A percentile compares a stretch with the other conserved stretches of the same genome.
These are phyloP conservation scores for Nitzschia sp. DNA, from an alignment of 108 stramenopile genomes.

Conservation along the genomic window DNA sequence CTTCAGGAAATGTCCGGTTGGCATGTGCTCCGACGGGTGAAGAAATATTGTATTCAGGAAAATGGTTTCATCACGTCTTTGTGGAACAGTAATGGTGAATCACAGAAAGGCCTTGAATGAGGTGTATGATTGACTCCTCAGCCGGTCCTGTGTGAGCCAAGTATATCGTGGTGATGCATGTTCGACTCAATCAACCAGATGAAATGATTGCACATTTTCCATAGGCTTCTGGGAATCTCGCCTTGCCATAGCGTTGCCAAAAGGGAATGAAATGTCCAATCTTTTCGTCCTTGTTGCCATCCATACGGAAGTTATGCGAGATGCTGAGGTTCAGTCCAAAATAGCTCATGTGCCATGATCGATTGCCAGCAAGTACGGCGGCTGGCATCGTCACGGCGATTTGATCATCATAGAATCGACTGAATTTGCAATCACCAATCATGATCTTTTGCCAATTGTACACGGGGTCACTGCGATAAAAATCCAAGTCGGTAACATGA, in stretches of 20 bases:
- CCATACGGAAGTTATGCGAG: conserved; percentile 32
- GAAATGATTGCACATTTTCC: conserved; percentile 4
- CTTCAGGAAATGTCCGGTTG: conserved; percentile 29
- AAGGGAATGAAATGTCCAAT: conserved; percentile 10
- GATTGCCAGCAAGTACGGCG: conserved; percentile 24
- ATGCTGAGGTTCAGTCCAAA: conserved; percentile 26
- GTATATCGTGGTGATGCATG: too few relatives aligned
- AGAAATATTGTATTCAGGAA: background rate
- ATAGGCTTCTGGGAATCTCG: conserved; percentile 26
- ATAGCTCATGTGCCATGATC: conserved; percentile 23
- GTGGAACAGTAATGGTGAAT: too few relatives aligned
- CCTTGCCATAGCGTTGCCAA: conserved; percentile 16
- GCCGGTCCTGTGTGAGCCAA: too few relatives aligned
- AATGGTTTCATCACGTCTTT: background rate
- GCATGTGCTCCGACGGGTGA: conserved; percentile 4
- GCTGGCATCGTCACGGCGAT: conserved; percentile 45
- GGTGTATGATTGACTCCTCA: too few relatives aligned
- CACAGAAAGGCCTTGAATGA: too few relatives aligned
- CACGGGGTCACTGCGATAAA: conserved; percentile 40
- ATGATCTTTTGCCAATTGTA: conserved; percentile 25
- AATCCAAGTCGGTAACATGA: conserved; percentile 48
- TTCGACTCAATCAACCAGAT: conserved; percentile 4
- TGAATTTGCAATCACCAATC: conserved; percentile 33
- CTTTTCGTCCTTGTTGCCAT: conserved; percentile 29
- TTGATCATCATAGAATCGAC: conserved; percentile 50